phyloP scores from a whole-genome alignment of 345 rosid genomes.

The Passiflora organensis region DNA sequence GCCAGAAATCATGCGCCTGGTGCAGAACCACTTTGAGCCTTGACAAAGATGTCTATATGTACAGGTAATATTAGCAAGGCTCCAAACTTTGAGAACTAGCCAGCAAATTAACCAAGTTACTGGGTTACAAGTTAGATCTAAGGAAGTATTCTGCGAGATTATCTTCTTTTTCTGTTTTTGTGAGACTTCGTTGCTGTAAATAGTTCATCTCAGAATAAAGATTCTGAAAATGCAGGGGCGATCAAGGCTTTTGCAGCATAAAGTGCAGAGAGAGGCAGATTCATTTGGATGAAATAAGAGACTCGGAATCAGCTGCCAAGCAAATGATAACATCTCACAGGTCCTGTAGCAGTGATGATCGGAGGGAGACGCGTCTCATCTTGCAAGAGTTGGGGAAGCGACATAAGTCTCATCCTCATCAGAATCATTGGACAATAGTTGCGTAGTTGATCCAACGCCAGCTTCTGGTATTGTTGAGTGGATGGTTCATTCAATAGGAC shows the following conservation, averaged over 20 bases:
- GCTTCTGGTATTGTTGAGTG: background rate
- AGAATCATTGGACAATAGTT: slow-evolving; percentile 27
- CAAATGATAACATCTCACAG: slow-evolving; percentile 33
- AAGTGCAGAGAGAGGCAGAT: slow-evolving; percentile 72
- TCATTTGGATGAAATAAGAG: slow-evolving; percentile 50
- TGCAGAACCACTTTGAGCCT: slow-evolving; percentile 47
- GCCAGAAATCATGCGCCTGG: slow-evolving; percentile 51
- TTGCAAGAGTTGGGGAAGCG: slow-evolving; percentile 37
- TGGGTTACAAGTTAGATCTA: too few relatives aligned
- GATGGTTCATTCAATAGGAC: background rate
- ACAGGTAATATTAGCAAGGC: slow-evolving; percentile 67
- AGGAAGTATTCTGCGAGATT: too few relatives aligned
- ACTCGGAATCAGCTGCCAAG: slow-evolving; percentile 43
- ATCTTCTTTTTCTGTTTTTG: background rate
- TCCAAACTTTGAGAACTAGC: too few relatives aligned
- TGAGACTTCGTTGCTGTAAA: background rate
- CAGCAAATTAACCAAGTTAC: too few relatives aligned
- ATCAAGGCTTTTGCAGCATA: slow-evolving; percentile 68
- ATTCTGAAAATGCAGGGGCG: slow-evolving; percentile 47
- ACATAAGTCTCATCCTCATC: slow-evolving; percentile 15
- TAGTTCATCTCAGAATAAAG: too few relatives aligned
- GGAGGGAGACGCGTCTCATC: slow-evolving; percentile 29
- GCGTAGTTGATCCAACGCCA: slow-evolving; percentile 7
- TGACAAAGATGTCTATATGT: slow-evolving; percentile 76
- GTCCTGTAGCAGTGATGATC: slow-evolving; percentile 28